These are phyloP conservation scores for Nemania sp. DNA, from an alignment of 2,329 filamentous ascomycete genomes.

Conservation along the genomic window DNA sequence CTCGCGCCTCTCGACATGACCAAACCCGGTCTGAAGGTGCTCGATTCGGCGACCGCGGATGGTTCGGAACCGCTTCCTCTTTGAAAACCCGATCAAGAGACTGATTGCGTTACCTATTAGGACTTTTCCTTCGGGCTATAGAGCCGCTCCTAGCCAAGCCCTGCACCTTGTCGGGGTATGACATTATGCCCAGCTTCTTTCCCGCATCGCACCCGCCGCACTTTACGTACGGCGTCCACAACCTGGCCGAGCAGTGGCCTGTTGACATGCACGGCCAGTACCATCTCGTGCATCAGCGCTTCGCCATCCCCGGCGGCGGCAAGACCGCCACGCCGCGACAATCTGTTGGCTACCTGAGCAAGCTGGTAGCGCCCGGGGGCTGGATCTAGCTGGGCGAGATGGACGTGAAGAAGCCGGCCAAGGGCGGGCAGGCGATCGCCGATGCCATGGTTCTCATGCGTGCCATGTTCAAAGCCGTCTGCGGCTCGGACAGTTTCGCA, in stretches of 20 bases:
- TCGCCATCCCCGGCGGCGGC: constrained; percentile 5
- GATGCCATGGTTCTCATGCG: background rate
- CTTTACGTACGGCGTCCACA: constrained; percentile 2
- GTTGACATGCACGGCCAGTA: constrained; percentile 3
- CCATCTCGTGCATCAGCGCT: constrained; percentile 13
- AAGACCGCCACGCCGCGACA: constrained; percentile 5
- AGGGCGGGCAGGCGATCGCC: background rate
- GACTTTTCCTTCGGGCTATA: background rate
- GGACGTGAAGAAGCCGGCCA: constrained; percentile 1
- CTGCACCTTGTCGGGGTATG: constrained; percentile 3
- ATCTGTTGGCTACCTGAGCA: constrained; percentile 3
- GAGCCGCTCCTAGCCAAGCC: constrained; percentile 2
- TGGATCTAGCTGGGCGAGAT: constrained; percentile 16
- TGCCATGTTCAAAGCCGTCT: background rate
- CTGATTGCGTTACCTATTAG: background rate
- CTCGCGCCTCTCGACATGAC: background rate
- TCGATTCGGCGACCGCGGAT: background rate
- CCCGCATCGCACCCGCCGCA: background rate
- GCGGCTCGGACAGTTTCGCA: background rate
- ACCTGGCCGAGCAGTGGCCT: constrained; percentile 12
- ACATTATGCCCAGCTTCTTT: constrained; percentile 9
- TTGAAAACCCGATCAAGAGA: background rate
- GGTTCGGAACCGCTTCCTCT: background rate
- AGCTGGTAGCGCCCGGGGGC: constrained; percentile 9
- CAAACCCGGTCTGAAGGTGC: background rate